These are phyloP conservation scores for Conringia planisiliqua DNA, from an alignment of 345 rosid species.

Conservation along the genomic window DNA sequence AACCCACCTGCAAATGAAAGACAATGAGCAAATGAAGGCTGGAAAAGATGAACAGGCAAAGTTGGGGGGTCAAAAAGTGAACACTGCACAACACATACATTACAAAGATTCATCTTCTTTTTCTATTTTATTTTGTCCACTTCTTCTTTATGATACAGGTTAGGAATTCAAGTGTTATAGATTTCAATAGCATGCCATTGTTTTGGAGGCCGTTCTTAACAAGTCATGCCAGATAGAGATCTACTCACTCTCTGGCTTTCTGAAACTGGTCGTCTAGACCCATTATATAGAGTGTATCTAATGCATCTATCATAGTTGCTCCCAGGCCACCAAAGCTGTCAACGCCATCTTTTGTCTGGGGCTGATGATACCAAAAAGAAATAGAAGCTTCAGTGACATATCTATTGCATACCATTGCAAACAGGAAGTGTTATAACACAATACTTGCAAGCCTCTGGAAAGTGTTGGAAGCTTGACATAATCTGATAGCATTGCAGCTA, in stretches of 20 bases:
- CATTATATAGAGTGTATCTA: conserved; percentile 91
- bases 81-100: no score
- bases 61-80: not conserved
- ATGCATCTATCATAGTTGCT: conserved; percentile 79
- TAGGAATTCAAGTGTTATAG: no score
- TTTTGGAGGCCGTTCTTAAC: no score
- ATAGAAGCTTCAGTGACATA: not conserved
- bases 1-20: conserved; percentile 75
- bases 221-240: not conserved
- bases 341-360: conserved; percentile 80
- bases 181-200: no score
- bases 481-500: not conserved
- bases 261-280: conserved; percentile 83
- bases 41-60: not conserved
- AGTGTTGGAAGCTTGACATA: not conserved
- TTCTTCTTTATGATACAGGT: no score
- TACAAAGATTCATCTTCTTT: no score
- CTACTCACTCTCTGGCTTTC: conserved; percentile 88
- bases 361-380: conserved; percentile 41
- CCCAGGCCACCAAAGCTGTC: conserved; percentile 98
- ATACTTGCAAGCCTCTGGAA: not conserved
- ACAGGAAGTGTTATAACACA: not conserved
- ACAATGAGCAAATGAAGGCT: not conserved
- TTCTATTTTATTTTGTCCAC: no score
- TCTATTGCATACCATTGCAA: not conserved